Evolutionary conservation across 1,284 basidiomycete genomes (phyloP).

Genomic region (Cystobasidium slooffiae): DNA sequence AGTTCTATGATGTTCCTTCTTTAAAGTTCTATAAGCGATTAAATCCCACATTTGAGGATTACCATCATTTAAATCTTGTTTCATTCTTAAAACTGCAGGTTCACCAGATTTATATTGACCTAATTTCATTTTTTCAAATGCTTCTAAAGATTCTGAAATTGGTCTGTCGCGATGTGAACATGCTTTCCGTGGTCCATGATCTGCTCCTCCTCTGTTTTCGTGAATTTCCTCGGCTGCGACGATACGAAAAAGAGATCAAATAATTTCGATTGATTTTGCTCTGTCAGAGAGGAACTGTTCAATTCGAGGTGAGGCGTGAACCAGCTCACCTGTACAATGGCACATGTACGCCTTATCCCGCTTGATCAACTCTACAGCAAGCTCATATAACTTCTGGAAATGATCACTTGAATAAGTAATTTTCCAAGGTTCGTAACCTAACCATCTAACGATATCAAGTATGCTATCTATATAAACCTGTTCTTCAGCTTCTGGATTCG

Average conservation of each 20-base stretch:
- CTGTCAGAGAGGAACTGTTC: too few species aligned
- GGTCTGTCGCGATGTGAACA: conserved; percentile 85
- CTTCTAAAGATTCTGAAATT: conserved; percentile 77
- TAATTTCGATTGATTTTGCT: too few species aligned
- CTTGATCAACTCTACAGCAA: conserved; percentile 89
- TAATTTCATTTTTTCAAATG: conserved; percentile 91
- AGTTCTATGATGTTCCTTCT: conserved; percentile 91
- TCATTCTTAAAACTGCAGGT: conserved; percentile 88
- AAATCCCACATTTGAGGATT: conserved; percentile 99
- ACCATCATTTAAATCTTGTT: conserved; percentile 88
- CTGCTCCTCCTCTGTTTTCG: conserved; percentile 78
- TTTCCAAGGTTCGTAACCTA: conserved; percentile 97
- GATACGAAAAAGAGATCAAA: not conserved
- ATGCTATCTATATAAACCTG: conserved; percentile 95
- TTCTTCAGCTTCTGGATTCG: conserved; percentile 98
- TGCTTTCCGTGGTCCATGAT: conserved; percentile 80
- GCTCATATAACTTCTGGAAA: conserved; percentile 83
- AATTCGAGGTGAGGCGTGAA: not conserved
- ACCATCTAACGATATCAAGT: conserved; percentile 92
- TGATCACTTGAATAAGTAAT: conserved; percentile 99
- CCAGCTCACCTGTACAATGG: conserved; percentile 82
- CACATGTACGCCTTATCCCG: conserved; percentile 94
- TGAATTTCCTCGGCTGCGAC: conserved; percentile 84
- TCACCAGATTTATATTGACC: conserved; percentile 89
- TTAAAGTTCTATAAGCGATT: conserved; percentile 91